phyloP scores from a whole-genome alignment of 441 rosid genomes.

The Arabidopsis hybrid region DNA sequence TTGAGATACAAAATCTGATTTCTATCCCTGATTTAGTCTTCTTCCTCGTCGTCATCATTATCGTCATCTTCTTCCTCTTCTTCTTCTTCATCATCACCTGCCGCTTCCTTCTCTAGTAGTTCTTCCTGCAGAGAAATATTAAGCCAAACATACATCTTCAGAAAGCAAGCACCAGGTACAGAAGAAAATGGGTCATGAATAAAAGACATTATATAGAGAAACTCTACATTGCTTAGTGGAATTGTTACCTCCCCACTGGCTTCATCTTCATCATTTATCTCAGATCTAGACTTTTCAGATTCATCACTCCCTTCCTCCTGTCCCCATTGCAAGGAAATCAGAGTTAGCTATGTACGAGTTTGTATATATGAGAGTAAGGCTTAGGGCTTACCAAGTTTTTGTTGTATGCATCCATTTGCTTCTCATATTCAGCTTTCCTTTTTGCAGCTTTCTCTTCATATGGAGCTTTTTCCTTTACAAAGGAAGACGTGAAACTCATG shows the following conservation, averaged over 20 bases:
- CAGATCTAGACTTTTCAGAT: slow-evolving; percentile 62
- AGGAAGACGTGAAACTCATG: slow-evolving; percentile 25
- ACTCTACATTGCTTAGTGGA: background rate
- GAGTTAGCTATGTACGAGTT: slow-evolving; percentile 3
- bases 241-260: slow-evolving; percentile 53
- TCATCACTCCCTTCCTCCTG: slow-evolving; percentile 66
- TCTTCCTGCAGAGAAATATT: slow-evolving; percentile 45
- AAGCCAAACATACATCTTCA: slow-evolving; percentile 6
- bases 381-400: slow-evolving; percentile 57
- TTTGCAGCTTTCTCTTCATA: slow-evolving; percentile 68
- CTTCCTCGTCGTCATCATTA: slow-evolving; percentile 33
- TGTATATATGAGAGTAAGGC: slow-evolving; percentile 1
- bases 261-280: slow-evolving; percentile 63
- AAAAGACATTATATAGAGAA: background rate
- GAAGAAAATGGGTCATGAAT: background rate
- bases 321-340: slow-evolving; percentile 21
- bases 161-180: background rate
- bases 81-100: slow-evolving; percentile 48
- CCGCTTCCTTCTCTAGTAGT: slow-evolving; percentile 46
- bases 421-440: slow-evolving; percentile 65
- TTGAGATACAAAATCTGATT: slow-evolving; percentile 24
- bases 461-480: slow-evolving; percentile 63
- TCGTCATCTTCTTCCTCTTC: slow-evolving; percentile 25
- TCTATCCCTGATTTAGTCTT: slow-evolving; percentile 36
- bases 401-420: slow-evolving; percentile 65